These are phyloP conservation scores for Lactarius trivialis DNA, from an alignment of 768 basidiomycete species.

Conservation along the genomic window DNA sequence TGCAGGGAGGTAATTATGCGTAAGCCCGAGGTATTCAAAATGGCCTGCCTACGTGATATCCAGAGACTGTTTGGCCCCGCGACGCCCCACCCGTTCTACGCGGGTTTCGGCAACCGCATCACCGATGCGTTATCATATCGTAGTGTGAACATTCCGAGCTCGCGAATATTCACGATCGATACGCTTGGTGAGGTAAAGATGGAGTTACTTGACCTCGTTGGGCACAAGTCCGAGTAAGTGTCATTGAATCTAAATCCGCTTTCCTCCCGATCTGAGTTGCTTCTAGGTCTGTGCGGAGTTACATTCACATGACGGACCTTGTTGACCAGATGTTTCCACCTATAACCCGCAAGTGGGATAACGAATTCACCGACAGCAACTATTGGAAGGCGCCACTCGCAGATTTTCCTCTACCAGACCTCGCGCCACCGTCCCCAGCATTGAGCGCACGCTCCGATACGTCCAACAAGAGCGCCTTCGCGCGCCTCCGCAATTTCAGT, in stretches of 20 bases:
- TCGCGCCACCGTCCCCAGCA: constrained; percentile 85
- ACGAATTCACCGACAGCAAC: constrained; percentile 95
- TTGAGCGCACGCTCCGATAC: constrained; percentile 90
- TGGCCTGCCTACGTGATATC: constrained; percentile 96
- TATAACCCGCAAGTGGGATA: constrained; percentile 79
- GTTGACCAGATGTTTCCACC: constrained; percentile 99
- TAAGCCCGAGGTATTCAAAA: constrained; percentile 99
- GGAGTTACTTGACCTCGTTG: constrained; percentile 92
- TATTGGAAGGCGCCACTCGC: constrained; percentile 85
- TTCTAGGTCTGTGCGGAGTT: constrained; percentile 40
- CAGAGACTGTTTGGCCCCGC: constrained; percentile 79
- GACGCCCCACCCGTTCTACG: constrained; percentile 78
- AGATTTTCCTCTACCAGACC: constrained; percentile 72
- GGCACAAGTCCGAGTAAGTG: constrained; percentile 90
- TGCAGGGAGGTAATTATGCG: constrained; percentile 95
- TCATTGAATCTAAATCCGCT: background rate
- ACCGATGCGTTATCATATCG: constrained; percentile 98
- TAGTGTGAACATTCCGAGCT: constrained; percentile 89
- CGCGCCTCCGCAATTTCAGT: constrained; percentile 72
- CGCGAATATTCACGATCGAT: constrained; percentile 95
- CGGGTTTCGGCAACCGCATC: constrained; percentile 96
- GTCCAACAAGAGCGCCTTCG: constrained; percentile 63
- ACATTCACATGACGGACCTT: constrained; percentile 99
- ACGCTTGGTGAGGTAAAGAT: constrained; percentile 93
- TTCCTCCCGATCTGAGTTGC: background rate